These are phyloP conservation scores for Kwoniella bestiolae DNA, from an alignment of 768 basidiomycete genomes.

Conservation along the genomic window DNA sequence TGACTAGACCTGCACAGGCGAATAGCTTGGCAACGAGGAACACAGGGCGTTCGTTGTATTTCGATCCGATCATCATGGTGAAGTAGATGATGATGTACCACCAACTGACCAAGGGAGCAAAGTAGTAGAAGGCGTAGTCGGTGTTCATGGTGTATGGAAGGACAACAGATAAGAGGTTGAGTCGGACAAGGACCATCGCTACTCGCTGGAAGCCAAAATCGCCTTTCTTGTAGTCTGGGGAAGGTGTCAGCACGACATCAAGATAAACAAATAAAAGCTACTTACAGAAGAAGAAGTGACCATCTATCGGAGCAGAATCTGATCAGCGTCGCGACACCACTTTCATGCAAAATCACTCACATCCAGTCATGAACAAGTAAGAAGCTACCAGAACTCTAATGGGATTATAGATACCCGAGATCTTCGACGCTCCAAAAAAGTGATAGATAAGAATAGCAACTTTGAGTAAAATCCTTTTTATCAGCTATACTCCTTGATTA, in stretches of 20 bases:
- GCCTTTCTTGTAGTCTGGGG: conserved; percentile 74
- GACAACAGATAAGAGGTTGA: conserved; percentile 80
- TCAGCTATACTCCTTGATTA: conserved; percentile 12
- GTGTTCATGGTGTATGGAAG: conserved; percentile 91
- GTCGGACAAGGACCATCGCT: conserved; percentile 74
- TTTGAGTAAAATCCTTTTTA: conserved; percentile 50
- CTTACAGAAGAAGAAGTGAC: conserved; percentile 73
- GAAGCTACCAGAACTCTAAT: conserved; percentile 85
- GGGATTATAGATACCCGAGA: conserved; percentile 91
- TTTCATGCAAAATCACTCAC: conserved; percentile 60
- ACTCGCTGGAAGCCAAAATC: conserved; percentile 81
- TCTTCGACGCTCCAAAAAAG: conserved; percentile 84
- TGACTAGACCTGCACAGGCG: conserved; percentile 67
- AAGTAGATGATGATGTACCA: conserved; percentile 81
- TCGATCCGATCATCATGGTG: conserved; percentile 73
- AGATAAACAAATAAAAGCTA: background rate
- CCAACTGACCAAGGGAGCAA: conserved; percentile 84
- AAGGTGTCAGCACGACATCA: background rate
- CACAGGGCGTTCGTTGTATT: conserved; percentile 70
- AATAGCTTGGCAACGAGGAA: conserved; percentile 75
- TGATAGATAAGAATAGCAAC: conserved; percentile 92
- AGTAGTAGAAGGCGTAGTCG: conserved; percentile 88
- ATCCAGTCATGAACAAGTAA: conserved; percentile 92
- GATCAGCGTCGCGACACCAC: background rate
- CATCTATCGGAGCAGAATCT: conserved; percentile 38